Conservation (phyloP, 768 basidiomycete genomes). For the Roridomyces roridus region DNA sequence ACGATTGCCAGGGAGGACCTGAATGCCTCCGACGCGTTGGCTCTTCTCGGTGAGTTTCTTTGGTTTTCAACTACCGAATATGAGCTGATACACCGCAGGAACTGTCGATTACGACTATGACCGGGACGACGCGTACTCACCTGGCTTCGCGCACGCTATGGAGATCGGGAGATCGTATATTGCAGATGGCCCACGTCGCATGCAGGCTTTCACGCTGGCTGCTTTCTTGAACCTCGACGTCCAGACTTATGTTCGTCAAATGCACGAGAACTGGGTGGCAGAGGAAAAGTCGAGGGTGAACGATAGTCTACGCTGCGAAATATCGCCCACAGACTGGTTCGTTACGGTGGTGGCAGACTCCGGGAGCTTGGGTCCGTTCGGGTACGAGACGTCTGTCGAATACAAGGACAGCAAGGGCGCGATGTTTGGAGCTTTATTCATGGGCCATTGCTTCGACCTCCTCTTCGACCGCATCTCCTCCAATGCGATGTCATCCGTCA, state of each 20-base stretch:
- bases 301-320: not conserved
- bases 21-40: conserved; percentile 4
- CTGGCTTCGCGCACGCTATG: not conserved
- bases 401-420: conserved; percentile 1
- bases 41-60: not conserved
- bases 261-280: conserved; percentile 1
- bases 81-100: too few species aligned
- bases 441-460: conserved; percentile 3
- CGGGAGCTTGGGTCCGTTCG: not conserved
- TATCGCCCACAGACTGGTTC: not conserved
- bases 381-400: not conserved
- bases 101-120: conserved; percentile 7
- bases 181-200: not conserved
- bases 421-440: not conserved
- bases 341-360: not conserved
- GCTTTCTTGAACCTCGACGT: conserved; percentile 7
- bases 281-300: not conserved
- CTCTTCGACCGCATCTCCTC: conserved; percentile 4
- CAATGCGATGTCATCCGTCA: conserved; percentile 7
- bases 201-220: conserved; percentile 3
- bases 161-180: not conserved
- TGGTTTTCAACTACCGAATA: too few species aligned
- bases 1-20: not conserved
- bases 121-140: not conserved
- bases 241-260: conserved; percentile 1